These are phyloP conservation scores for Helicostylum pulchrum DNA, from an alignment of 192 early-diverging fungal species.

Conservation along the genomic window DNA sequence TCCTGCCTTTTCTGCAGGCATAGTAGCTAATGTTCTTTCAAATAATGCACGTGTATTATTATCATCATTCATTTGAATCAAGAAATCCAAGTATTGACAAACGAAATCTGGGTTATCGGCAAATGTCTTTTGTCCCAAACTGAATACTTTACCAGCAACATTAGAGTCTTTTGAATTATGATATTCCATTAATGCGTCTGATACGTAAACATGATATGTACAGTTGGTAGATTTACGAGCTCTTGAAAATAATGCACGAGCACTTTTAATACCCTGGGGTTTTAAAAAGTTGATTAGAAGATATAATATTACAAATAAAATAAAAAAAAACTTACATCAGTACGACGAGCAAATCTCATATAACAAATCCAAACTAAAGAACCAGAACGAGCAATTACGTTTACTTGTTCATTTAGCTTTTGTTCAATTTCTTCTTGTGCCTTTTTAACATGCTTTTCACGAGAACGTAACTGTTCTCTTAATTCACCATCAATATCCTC, in stretches of 20 bases:
- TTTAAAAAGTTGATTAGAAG: background rate
- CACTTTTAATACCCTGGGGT: conserved; percentile 62
- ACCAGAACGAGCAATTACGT: conserved; percentile 53
- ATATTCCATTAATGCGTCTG: conserved; percentile 90
- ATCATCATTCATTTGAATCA: conserved; percentile 88
- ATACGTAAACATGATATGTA: conserved; percentile 86
- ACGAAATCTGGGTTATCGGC: conserved; percentile 72
- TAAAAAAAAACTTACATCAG: conserved; percentile 52
- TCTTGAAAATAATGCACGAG: conserved; percentile 72
- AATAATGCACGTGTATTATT: conserved; percentile 89
- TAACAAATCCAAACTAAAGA: conserved; percentile 84
- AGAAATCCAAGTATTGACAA: conserved; percentile 78
- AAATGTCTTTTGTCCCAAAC: conserved; percentile 81
- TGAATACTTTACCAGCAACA: conserved; percentile 88
- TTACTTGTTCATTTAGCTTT: conserved; percentile 50
- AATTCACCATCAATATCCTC: conserved; percentile 59
- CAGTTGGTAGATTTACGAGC: conserved; percentile 71
- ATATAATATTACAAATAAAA: background rate
- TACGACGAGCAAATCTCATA: conserved; percentile 76
- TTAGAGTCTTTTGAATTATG: conserved; percentile 79
- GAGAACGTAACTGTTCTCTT: conserved; percentile 47
- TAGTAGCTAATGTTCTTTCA: conserved; percentile 76
- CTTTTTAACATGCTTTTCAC: conserved; percentile 54
- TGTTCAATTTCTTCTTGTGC: conserved; percentile 63
- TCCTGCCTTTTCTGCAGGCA: conserved; percentile 64